A percentile compares a stretch with the other conserved stretches of the same genome.
These are phyloP conservation scores for Trichoderma gracile DNA, from an alignment of 2,329 filamentous ascomycete genomes.

Conservation along the genomic window DNA sequence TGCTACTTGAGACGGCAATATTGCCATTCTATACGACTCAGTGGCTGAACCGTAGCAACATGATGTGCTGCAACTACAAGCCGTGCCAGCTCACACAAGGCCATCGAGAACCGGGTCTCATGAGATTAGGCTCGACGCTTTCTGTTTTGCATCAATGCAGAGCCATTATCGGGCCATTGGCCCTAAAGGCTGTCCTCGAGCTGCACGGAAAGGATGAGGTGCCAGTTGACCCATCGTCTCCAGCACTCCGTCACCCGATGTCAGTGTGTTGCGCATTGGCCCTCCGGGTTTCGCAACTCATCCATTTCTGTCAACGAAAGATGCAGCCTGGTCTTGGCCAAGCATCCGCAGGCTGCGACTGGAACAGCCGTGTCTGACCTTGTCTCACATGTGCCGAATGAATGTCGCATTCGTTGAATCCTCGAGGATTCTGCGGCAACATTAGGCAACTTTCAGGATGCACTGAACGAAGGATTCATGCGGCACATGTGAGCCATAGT, in stretches of 20 bases:
- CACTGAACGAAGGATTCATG: no score
- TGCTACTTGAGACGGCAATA: constrained; percentile 4
- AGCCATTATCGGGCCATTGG: neutral
- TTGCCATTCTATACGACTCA: neutral
- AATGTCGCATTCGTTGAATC: neutral
- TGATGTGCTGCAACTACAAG: neutral
- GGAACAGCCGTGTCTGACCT: neutral
- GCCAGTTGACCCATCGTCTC: neutral
- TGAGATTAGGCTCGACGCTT: neutral
- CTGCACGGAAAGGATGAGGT: no score
- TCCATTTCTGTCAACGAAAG: neutral
- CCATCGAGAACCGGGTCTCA: neutral
- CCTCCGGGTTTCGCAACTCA: neutral
- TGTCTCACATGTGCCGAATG: neutral
- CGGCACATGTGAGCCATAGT: no score
- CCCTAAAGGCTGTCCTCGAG: neutral
- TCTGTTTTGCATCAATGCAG: neutral
- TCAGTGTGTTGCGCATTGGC: neutral
- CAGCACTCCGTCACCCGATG: neutral
- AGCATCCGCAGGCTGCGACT: neutral
- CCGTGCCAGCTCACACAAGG: neutral
- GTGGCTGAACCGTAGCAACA: neutral
- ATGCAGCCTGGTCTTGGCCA: neutral
- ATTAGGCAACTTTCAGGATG: no score
- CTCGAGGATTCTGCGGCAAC: neutral